These are phyloP conservation scores for Phytophthora litchii DNA, from an alignment of 352 stramenopile species.

Conservation along the genomic window DNA sequence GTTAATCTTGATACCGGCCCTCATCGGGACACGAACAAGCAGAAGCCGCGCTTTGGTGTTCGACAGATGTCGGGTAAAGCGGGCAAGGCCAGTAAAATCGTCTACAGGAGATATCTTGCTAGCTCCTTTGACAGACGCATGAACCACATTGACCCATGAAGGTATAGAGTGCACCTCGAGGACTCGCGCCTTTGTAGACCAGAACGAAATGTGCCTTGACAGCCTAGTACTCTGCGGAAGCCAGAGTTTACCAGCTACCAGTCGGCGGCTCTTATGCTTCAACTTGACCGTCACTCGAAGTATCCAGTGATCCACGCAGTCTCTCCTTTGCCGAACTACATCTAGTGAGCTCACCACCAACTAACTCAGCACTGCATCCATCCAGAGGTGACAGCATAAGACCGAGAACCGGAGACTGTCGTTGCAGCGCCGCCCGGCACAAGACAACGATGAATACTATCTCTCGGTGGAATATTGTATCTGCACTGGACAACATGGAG, in stretches of 20 bases:
- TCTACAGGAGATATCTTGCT: conserved; percentile 5
- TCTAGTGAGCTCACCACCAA: conserved; percentile 9
- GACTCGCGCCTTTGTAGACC: conserved; percentile 22
- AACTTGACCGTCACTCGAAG: conserved; percentile 1
- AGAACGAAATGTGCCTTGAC: conserved; percentile 22
- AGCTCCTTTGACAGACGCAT: background rate
- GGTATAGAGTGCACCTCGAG: conserved; percentile 8
- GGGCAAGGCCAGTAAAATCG: conserved; percentile 8
- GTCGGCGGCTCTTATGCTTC: conserved; percentile 15
- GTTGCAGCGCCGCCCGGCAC: too few relatives aligned
- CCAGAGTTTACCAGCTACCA: conserved; percentile 28
- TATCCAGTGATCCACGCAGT: conserved; percentile 11
- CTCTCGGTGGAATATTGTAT: too few relatives aligned
- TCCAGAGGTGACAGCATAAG: conserved; percentile 7
- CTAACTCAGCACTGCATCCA: background rate
- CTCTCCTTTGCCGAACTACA: conserved; percentile 24
- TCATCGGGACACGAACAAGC: conserved; percentile 13
- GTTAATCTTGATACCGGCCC: conserved; percentile 2
- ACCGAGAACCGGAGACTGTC: background rate
- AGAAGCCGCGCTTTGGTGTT: conserved; percentile 22
- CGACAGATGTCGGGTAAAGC: conserved; percentile 25
- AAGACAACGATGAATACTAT: too few relatives aligned
- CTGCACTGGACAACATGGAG: too few relatives aligned
- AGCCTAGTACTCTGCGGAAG: conserved; percentile 15
- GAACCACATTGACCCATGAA: background rate